These are phyloP conservation scores for Backusella westeae DNA, from an alignment of 192 early-diverging fungal species.

Conservation along the genomic window DNA sequence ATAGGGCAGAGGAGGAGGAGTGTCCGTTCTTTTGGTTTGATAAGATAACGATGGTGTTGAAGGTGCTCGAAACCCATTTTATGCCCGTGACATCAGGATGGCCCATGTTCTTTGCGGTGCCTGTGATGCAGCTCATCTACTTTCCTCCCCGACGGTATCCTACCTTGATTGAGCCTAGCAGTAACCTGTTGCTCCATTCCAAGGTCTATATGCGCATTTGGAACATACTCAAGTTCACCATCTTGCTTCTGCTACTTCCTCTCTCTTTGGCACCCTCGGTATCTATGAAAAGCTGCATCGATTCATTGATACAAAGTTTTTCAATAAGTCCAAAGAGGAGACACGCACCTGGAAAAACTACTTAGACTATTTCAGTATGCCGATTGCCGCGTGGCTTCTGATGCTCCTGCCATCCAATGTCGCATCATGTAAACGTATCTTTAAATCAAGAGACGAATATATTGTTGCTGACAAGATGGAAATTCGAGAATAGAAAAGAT, in stretches of 20 bases:
- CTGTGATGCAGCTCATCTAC: constrained; percentile 43
- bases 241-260: constrained; percentile 43
- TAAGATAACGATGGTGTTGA: constrained; percentile 37
- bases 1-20: not conserved
- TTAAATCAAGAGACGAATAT: constrained; percentile 36
- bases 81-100: constrained; percentile 46
- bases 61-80: constrained; percentile 52
- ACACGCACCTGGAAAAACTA: constrained; percentile 36
- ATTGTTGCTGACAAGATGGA: constrained; percentile 41
- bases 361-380: constrained; percentile 42
- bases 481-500: constrained; percentile 2
- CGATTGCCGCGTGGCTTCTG: constrained; percentile 46
- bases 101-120: constrained; percentile 53
- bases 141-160: constrained; percentile 23
- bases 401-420: constrained; percentile 47
- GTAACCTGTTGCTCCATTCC: constrained; percentile 38
- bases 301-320: constrained; percentile 37
- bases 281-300: constrained; percentile 46
- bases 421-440: constrained; percentile 41
- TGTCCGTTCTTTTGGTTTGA: constrained; percentile 33
- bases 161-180: constrained; percentile 23
- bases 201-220: constrained; percentile 37
- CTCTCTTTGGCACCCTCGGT: constrained; percentile 38
- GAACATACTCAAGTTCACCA: constrained; percentile 38
- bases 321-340: constrained; percentile 22